These are phyloP conservation scores for Tetrahymena borealis DNA, from an alignment of 73 alveolate genomes.

Conservation along the genomic window DNA sequence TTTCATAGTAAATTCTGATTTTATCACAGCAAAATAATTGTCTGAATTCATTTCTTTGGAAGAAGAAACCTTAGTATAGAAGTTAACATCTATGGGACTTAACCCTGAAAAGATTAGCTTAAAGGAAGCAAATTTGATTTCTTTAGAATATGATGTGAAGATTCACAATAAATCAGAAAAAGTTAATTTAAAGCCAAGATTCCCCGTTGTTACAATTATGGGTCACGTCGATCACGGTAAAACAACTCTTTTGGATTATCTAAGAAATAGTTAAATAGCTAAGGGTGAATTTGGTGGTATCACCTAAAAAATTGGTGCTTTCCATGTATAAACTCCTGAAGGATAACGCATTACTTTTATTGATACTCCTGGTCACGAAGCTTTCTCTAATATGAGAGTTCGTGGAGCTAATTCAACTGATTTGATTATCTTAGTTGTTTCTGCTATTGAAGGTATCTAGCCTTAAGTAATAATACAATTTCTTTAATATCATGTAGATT, in stretches of 20 bases:
- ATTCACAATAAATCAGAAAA: neutral
- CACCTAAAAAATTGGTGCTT: constrained; percentile 90
- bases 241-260: constrained; percentile 84
- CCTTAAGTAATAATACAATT: constrained; percentile 35
- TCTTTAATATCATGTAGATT: neutral
- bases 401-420: constrained; percentile 94
- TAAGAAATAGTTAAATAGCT: constrained; percentile 63
- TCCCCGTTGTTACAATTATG: constrained; percentile 89
- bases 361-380: constrained; percentile 97
- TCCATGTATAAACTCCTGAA: constrained; percentile 57
- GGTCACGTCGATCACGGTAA: constrained; percentile 98
- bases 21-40: neutral
- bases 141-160: neutral
- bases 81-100: neutral
- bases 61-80: neutral
- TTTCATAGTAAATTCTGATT: neutral
- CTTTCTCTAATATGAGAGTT: constrained; percentile 77
- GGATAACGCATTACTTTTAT: constrained; percentile 76
- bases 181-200: constrained; percentile 21
- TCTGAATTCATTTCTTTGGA: neutral
- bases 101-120: neutral
- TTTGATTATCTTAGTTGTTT: constrained; percentile 77
- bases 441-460: constrained; percentile 89
- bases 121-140: neutral
- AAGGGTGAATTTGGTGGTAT: constrained; percentile 88